Base-by-base conservation (phyloP, 768 basidiomycete species). In the Clitopilus passeckerianus region DNA sequence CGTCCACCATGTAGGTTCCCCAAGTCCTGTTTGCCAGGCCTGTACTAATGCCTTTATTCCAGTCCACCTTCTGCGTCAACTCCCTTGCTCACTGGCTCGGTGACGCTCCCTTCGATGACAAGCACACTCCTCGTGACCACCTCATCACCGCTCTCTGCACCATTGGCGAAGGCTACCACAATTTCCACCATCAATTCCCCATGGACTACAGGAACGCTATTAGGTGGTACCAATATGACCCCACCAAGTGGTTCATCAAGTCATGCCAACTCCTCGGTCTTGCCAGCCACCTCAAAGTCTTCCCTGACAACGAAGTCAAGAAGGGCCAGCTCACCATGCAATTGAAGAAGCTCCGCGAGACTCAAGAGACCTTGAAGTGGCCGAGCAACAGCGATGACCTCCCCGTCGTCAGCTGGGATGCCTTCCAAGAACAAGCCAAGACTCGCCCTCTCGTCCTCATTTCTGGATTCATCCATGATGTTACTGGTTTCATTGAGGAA, bases 161-260 rank as follows among this genome's bases (percentile, higher is more conserved):
- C 35, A 87, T 95, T 67, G 95, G 95, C 57, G 95, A 98, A 73
- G 95, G 95, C 15, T 98, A 98, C 78, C 95, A 98, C 80, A 98
- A 98, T 75, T 96, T 96, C 85, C 95, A 98, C 77, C 95, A 98
- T 62, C 80, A 87, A 69, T 96, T 96, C 84, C 95, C 95, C 6
- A 93, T 93, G 91, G 95, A 98, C 73, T 98, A 95, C 78, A 85
- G 95, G 23, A 96, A 96, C 68, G 95, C 95, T 59, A 93, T 96
- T 80, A 93, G 81, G 73, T 93, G 91, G 91, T 91, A 90, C 73
- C 91, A 94, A 69, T 94, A 93, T 67, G 91, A 93, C 69, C 93
- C 92, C 9, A 94, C 92, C 34, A 94, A 94, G 72, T 95, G 93
- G 93, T 91, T 93, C 77, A 95, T 93, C 75, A 81, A 78, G 76